Conservation (phyloP, 306 rosid genomes). For the Trifolium pratense region DNA sequence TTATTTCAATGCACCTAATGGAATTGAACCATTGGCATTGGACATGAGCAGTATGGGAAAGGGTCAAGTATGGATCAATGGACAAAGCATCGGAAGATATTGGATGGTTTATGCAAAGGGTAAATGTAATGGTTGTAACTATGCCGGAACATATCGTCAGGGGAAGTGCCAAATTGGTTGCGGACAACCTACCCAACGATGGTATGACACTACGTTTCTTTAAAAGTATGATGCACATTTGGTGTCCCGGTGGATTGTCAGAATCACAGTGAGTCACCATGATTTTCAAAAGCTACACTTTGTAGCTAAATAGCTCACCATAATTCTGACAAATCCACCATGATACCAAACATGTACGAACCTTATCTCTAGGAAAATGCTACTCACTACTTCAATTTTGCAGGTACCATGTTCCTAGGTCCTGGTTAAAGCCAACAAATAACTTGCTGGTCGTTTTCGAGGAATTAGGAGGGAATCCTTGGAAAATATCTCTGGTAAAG, state of each 20-base stretch:
- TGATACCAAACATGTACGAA: too few species aligned
- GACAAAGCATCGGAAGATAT: conserved; percentile 93
- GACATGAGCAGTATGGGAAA: conserved; percentile 92
- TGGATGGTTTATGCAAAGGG: conserved; percentile 93
- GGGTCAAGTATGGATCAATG: conserved; percentile 99
- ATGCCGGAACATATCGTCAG: conserved; percentile 72
- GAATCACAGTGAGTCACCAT: too few species aligned
- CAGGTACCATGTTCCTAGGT: conserved; percentile 96
- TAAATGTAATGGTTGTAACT: conserved; percentile 66
- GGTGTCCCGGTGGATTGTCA: too few species aligned
- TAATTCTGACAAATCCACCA: too few species aligned
- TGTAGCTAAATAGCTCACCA: too few species aligned
- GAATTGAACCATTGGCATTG: conserved; percentile 80
- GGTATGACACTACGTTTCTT: conserved; percentile 73
- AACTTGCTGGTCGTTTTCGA: conserved; percentile 80
- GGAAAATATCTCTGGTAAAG: conserved; percentile 65
- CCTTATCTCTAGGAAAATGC: conserved; percentile 13
- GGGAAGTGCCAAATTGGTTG: conserved; percentile 74
- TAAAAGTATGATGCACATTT: too few species aligned
- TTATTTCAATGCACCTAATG: conserved; percentile 74
- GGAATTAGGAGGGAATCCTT: conserved; percentile 93
- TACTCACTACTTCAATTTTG: conserved; percentile 8
- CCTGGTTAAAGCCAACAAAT: conserved; percentile 89
- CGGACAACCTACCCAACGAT: conserved; percentile 90
- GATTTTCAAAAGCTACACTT: too few species aligned